Base-by-base conservation (phyloP, 805 yeast genomes). In the Wickerhamiella siamensis region DNA sequence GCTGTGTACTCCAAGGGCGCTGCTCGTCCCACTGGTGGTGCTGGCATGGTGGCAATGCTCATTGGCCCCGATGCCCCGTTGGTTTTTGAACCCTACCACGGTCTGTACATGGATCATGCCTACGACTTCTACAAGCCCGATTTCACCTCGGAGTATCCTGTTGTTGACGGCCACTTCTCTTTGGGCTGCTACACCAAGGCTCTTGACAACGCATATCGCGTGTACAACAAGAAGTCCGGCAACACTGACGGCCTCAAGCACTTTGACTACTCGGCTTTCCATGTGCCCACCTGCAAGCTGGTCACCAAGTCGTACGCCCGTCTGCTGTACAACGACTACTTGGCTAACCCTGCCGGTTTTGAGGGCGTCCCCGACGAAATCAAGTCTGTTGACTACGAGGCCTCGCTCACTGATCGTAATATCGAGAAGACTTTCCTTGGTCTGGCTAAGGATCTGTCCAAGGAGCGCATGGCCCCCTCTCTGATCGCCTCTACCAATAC, bases 11-110 rank as follows among this genome's bases (percentile, higher is more conserved):
- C 87, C 56, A 75, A 87, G 67, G 98, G 98, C 61, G 80, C 94
- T 31, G 98, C 98, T 43, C 80, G 98, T 72, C 98, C 98, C 59
- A 91, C 98, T 41, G 98, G 98, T 63, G 98, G 98, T 69, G 96
- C 94, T 42, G 98, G 98, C 61, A 72, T 93, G 38, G 93, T 88
- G 46, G 98, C 98, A 35, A 56, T 91, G 59, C 75, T 82, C 61
- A 83, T 91, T 56, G 98, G 98, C 40, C 95, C 97, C 41, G 94
- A 91, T 60, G 96, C 98, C 33, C 98, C 98, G 51, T 72, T 91
- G 52, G 95, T 83, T 33, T 78, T 91, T 55, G 97, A 91, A 55
- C 66, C 79, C 36, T 74, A 76, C 46, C 83, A 91, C 67, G 97
- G 97, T 49, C 74, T 94, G 18, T 83, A 69, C 72, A 83, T 91